Evolutionary conservation across 2,329 filamentous ascomycete genomes (phyloP), one percentile per base, ranked within the genome.

Genomic region (Thielaviopsis ethacetica): DNA sequence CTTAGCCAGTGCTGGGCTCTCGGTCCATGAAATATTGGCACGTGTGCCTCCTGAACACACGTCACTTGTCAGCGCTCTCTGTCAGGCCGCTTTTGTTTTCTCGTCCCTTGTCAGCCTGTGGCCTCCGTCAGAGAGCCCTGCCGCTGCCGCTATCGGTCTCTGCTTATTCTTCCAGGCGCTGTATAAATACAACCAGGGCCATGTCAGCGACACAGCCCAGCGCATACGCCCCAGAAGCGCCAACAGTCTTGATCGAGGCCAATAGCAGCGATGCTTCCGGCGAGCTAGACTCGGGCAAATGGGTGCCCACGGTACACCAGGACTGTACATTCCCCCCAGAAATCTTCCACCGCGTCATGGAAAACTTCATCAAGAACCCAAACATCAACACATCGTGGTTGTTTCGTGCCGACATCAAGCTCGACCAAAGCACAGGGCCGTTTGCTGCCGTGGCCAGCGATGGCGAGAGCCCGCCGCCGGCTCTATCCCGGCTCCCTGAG

Each of bases 371-470:
- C 63, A 79, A 78, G 64, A 91, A 91, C 65, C 88, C 88, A 0
- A 91, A 93, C 64, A 75, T 89, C 69, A 89, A 88, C 63, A 87
- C 86, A 0, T 82, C 78, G 17, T 86, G 85, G 77, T 75, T 93
- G 1, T 88, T 90, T 65, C 81, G 88, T 30, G 88, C 87, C 53
- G 87, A 93, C 65, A 82, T 91, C 26, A 75, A 86, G 26, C 50
- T 50, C 10, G 53, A 60, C 53, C 80, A 60, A 78, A 84, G 63
- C 72, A 72, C 69, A 63, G 66, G 17, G 4, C 57, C 60, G 5
- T 61, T 61, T 21, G 3, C n/a, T 49, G 7, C 17, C n/a, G 51
- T 53, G 22, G 2, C 22, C 22, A 17, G 22, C 19, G 51, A 53
- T 19, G 22, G 51, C 44, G 19, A 38, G 19, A 47, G 34, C 26